These are phyloP conservation scores for Suhomyces maxii DNA, from an alignment of 1,139 yeast species.

Conservation along the genomic window DNA sequence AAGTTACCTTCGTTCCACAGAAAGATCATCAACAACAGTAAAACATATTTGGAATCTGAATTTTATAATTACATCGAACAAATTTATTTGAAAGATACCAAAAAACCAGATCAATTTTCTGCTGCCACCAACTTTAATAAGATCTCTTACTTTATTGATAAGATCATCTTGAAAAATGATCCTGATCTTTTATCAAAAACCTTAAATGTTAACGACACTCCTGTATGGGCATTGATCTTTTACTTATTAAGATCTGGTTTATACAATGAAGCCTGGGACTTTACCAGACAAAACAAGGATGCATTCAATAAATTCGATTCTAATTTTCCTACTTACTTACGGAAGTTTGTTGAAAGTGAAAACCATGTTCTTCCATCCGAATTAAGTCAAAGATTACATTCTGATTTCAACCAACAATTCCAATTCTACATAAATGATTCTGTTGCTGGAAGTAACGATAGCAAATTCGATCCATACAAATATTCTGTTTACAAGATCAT, in stretches of 20 bases:
- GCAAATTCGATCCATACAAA: conserved; percentile 75
- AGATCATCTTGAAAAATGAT: conserved; percentile 42
- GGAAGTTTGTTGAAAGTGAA: conserved; percentile 65
- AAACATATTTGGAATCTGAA: conserved; percentile 67
- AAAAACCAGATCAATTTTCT: conserved; percentile 47
- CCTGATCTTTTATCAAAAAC: conserved; percentile 35
- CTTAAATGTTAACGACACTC: conserved; percentile 67
- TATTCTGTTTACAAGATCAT: conserved; percentile 87
- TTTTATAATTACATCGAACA: conserved; percentile 74
- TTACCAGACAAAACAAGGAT: conserved; percentile 39
- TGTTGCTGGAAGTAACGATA: conserved; percentile 33
- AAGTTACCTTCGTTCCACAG: conserved; percentile 33
- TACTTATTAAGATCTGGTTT: conserved; percentile 85
- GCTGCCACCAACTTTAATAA: conserved; percentile 74
- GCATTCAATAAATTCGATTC: conserved; percentile 79
- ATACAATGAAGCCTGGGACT: conserved; percentile 66
- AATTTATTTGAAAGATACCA: conserved; percentile 61
- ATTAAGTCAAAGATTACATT: conserved; percentile 66
- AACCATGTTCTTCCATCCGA: conserved; percentile 54
- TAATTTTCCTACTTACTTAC: conserved; percentile 77
- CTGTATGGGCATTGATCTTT: conserved; percentile 90
- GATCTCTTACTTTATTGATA: conserved; percentile 64
- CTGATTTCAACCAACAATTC: conserved; percentile 84
- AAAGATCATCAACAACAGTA: conserved; percentile 57
- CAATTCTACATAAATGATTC: conserved; percentile 55